Percentiles rank a stretch among this genome's conserved stretches.
Conservation (phyloP, 164 flowering plant genomes). For the Magnolia kwangsiensis region DNA sequence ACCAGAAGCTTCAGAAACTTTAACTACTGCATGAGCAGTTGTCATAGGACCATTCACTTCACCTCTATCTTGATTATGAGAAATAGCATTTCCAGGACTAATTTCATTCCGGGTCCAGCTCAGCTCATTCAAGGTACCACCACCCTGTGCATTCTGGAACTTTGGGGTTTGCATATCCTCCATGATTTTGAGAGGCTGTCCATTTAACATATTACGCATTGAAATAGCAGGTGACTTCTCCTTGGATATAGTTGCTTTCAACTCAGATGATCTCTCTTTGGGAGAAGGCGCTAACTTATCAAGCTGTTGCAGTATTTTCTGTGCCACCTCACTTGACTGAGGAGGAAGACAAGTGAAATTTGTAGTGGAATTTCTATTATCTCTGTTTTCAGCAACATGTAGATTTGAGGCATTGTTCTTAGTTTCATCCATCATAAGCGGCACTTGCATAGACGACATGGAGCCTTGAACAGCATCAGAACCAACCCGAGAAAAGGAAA, state of each 20-base stretch:
- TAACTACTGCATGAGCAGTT: slow-evolving; percentile 6
- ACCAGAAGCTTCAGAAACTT: slow-evolving; percentile 18
- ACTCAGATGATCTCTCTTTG: slow-evolving; percentile 48
- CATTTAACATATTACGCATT: slow-evolving; percentile 52
- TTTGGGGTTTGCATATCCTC: slow-evolving; percentile 57
- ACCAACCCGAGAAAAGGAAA: slow-evolving; percentile 7
- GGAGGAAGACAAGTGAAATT: slow-evolving; percentile 45
- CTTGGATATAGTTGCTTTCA: slow-evolving; percentile 32
- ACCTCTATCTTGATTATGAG: slow-evolving; percentile 24
- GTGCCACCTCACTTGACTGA: slow-evolving; percentile 71
- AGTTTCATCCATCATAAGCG: slow-evolving; percentile 12
- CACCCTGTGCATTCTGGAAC: slow-evolving; percentile 26
- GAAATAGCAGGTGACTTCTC: slow-evolving; percentile 48
- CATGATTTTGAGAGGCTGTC: slow-evolving; percentile 66
- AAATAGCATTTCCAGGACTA: slow-evolving; percentile 17
- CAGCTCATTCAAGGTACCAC: slow-evolving; percentile 20
- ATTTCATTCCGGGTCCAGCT: slow-evolving; percentile 2
- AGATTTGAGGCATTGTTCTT: slow-evolving; percentile 17
- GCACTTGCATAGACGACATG: slow-evolving; percentile 16
- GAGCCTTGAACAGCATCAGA: slow-evolving; percentile 24
- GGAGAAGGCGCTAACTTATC: slow-evolving; percentile 57
- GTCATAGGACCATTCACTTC: slow-evolving; percentile 39
- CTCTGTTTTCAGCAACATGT: slow-evolving; percentile 25
- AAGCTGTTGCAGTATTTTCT: slow-evolving; percentile 73
- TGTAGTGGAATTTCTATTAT: slow-evolving; percentile 22